Evolutionary conservation across 2,329 filamentous ascomycete genomes (phyloP), one percentile per base, ranked within the genome.

Genomic region (Epichloe typhina): DNA sequence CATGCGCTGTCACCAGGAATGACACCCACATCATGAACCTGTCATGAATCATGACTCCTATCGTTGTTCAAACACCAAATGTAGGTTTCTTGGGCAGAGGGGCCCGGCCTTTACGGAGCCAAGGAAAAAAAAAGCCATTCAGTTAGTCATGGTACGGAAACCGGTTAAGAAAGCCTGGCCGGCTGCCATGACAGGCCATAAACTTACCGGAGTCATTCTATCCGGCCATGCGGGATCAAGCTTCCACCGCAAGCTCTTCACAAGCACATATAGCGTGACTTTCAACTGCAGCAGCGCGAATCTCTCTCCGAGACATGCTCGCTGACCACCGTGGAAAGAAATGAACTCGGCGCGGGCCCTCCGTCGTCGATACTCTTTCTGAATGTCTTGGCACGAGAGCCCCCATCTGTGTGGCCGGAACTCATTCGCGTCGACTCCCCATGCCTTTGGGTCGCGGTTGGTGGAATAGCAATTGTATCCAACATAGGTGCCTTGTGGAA

Each of bases 371-470:
- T 65, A 69, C 8, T 61, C 48, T 4, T 58, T 57, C 43, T 60
- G 62, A 51, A 71, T 67, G 9, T 66, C 63, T n/a, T 65, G 57
- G 48, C 59, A 53, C 19, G 58, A 59, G 12, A 45, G 41, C 5
- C 67, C 68, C 67, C 70, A 73, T 12, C 70, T 64, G 12, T 57
- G 57, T 1, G 70, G 70, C 11, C 55, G 61, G 56, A 72, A 72
- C 2, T 61, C 54, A 13, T 68, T 61, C 44, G 66, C 58, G 58
- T 65, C 54, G 44, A 57, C n/a, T 53, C 65, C 53, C 67, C 65
- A 58, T 52, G 61, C 36, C 13, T 47, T 36, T 47, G 60, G 56
- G 50, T 69, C 64, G 9, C 65, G 63, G 49, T 71, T 68, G 5
- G 66, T 67, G 1, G 64, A 67, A 53, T 66, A 69, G 21, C 66